A percentile compares a stretch with the other conserved stretches of the same genome.
phyloP scores from a whole-genome alignment of 805 yeast genomes.

The Ascoidea rubescens region DNA sequence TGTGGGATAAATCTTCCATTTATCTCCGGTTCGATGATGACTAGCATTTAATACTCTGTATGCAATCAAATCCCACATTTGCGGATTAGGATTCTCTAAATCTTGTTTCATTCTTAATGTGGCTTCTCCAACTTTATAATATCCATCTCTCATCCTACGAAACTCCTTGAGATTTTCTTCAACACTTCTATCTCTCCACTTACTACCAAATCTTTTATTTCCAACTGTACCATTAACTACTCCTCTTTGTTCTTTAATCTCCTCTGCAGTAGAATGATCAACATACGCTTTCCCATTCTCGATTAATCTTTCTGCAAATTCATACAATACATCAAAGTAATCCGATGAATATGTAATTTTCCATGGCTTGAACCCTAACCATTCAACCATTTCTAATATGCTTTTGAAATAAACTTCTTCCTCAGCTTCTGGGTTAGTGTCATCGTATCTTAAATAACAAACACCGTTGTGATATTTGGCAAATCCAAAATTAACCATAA shows the following conservation, averaged over 20 bases:
- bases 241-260: constrained; percentile 85
- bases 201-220: constrained; percentile 78
- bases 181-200: constrained; percentile 53
- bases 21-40: constrained; percentile 93
- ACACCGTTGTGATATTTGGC: constrained; percentile 78
- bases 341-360: constrained; percentile 92
- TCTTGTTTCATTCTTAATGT: constrained; percentile 96
- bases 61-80: constrained; percentile 99
- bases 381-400: constrained; percentile 68
- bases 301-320: constrained; percentile 75
- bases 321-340: constrained; percentile 82
- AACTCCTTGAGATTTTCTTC: constrained; percentile 73
- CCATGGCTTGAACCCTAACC: constrained; percentile 95
- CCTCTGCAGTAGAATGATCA: constrained; percentile 86
- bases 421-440: constrained; percentile 98
- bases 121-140: constrained; percentile 81
- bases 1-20: constrained; percentile 97
- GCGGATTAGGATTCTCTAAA: constrained; percentile 71
- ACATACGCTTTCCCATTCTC: constrained; percentile 67
- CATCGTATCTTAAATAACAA: constrained; percentile 90
- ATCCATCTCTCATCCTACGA: constrained; percentile 85
- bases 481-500: constrained; percentile 95
- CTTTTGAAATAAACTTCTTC: constrained; percentile 83
- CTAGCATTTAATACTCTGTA: constrained; percentile 86
- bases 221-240: constrained; percentile 88